phyloP scores from a whole-genome alignment of 1,139 yeast genomes.

The Sugiyamaella sp. region DNA sequence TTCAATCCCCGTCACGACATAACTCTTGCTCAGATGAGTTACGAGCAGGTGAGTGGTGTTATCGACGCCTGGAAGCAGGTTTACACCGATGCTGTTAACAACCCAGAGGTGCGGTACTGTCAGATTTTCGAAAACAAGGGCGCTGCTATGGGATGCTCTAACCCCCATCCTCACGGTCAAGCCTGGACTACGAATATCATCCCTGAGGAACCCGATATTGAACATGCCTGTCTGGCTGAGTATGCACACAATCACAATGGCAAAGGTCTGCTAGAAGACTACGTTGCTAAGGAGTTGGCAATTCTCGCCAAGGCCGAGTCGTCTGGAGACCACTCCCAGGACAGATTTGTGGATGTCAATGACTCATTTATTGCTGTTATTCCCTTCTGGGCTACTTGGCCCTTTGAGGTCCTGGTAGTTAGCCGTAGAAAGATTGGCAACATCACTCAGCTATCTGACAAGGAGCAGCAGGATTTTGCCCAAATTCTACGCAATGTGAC shows the following conservation, averaged over 20 bases:
- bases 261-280: slow-evolving; percentile 62
- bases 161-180: slow-evolving; percentile 78
- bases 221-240: slow-evolving; percentile 54
- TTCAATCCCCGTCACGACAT: slow-evolving; percentile 72
- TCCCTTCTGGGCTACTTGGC: slow-evolving; percentile 87
- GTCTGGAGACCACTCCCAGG: slow-evolving; percentile 30
- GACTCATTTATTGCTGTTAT: slow-evolving; percentile 71
- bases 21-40: slow-evolving; percentile 65
- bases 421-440: slow-evolving; percentile 59
- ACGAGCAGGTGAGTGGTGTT: slow-evolving; percentile 50
- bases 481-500: slow-evolving; percentile 57
- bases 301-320: slow-evolving; percentile 42
- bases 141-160: slow-evolving; percentile 80
- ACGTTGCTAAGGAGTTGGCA: slow-evolving; percentile 59
- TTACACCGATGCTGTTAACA: slow-evolving; percentile 50
- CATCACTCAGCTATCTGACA: slow-evolving; percentile 52
- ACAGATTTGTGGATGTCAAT: slow-evolving; percentile 60
- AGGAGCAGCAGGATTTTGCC: slow-evolving; percentile 62
- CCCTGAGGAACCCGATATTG: slow-evolving; percentile 71
- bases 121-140: slow-evolving; percentile 83
- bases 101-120: slow-evolving; percentile 55
- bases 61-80: slow-evolving; percentile 63
- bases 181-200: slow-evolving; percentile 73
- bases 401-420: slow-evolving; percentile 69
- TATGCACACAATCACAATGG: slow-evolving; percentile 50